phyloP scores from a whole-genome alignment of 495 filamentous ascomycete genomes.

The Pseudomonodictys pantanalensis region DNA sequence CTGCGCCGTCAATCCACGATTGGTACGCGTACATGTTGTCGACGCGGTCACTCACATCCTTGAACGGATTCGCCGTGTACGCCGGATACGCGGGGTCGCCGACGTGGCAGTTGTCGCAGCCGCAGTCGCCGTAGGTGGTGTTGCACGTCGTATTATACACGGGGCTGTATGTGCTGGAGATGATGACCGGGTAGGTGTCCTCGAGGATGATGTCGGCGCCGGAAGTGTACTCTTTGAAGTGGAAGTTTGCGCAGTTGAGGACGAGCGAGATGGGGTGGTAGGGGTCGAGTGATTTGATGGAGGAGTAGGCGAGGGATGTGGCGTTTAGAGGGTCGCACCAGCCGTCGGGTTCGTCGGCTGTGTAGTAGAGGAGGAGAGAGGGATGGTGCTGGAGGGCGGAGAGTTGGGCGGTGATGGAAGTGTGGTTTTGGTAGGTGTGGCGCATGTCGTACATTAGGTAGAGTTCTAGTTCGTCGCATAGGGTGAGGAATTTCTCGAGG shows the following conservation, averaged over 20 bases:
- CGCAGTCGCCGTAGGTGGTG: constrained; percentile 65
- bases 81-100: constrained; percentile 17
- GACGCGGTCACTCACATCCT: constrained; percentile 55
- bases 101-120: constrained; percentile 63
- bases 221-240: constrained; percentile 58
- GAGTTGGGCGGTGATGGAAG: constrained; percentile 53
- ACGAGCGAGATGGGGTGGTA: constrained; percentile 66
- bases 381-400: constrained; percentile 50
- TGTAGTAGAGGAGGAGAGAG: constrained; percentile 64
- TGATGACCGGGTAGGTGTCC: constrained; percentile 64
- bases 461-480: constrained; percentile 56
- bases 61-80: constrained; percentile 44
- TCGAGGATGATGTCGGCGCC: constrained; percentile 65
- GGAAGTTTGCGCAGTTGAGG: constrained; percentile 70
- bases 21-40: constrained; percentile 50
- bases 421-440: constrained; percentile 57
- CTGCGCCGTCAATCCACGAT: constrained; percentile 39
- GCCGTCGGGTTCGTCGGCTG: constrained; percentile 68
- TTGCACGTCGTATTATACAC: constrained; percentile 58
- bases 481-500: constrained; percentile 47
- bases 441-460: constrained; percentile 66
- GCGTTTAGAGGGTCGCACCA: constrained; percentile 56
- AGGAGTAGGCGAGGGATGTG: constrained; percentile 42
- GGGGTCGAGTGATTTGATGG: constrained; percentile 58
- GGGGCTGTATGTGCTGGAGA: constrained; percentile 49